These are phyloP conservation scores for Cardamine occulta DNA, from an alignment of 345 rosid species.

Conservation along the genomic window DNA sequence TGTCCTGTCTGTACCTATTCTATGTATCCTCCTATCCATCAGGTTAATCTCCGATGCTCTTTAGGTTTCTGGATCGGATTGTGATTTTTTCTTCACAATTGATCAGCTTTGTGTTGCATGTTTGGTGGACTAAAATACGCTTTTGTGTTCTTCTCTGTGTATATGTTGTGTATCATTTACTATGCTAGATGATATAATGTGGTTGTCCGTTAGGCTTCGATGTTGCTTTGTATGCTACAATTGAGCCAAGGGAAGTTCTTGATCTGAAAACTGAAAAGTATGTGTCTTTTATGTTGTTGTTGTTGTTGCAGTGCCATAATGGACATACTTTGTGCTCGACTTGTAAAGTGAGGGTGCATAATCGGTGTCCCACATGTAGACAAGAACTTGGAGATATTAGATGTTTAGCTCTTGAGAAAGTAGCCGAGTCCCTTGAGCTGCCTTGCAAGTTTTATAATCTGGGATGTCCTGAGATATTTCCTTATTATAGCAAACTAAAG, in stretches of 20 bases:
- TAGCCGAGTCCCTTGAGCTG: constrained; percentile 79
- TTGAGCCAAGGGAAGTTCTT: constrained; percentile 8
- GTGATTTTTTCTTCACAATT: neutral
- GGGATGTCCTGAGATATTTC: constrained; percentile 83
- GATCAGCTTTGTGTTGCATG: neutral
- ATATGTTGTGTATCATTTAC: neutral
- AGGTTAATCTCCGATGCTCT: constrained; percentile 53
- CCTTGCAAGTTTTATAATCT: constrained; percentile 74
- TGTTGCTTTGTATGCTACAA: constrained; percentile 15
- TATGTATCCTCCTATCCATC: constrained; percentile 99
- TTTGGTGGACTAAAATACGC: neutral
- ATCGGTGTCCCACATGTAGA: constrained; percentile 77
- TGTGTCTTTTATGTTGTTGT: constrained; percentile 9
- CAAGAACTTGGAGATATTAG: constrained; percentile 86
- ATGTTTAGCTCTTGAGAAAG: constrained; percentile 80
- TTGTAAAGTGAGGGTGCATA: constrained; percentile 78
- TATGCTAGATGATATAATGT: neutral
- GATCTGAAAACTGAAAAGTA: constrained; percentile 3
- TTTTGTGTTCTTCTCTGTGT: constrained; percentile 2
- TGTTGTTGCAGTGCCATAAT: constrained; percentile 69
- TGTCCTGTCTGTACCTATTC: constrained; percentile 99
- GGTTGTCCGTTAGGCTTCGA: neutral
- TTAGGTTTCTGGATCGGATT: constrained; percentile 2
- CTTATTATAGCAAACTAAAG: constrained; percentile 78
- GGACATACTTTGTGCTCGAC: constrained; percentile 86